Evolutionary conservation across 441 rosid species (phyloP), one percentile per base, ranked within the genome.

Genomic region (Euphorbia corollata): DNA sequence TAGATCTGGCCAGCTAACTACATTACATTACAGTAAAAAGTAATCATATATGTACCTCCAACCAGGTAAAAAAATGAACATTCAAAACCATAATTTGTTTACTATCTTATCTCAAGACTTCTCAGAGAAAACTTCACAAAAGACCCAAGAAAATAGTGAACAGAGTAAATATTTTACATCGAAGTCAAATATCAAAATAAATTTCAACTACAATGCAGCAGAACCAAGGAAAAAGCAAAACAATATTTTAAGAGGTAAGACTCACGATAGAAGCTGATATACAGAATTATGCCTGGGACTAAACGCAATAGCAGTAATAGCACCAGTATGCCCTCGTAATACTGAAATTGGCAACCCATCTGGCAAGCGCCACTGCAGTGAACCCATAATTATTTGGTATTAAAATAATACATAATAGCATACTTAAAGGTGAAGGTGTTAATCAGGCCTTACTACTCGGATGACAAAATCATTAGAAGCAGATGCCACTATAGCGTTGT

Each of bases 321-420:
- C 92, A 74, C 88, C 96, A 51, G 91, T 90, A 70, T 95, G 99
- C 50, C 99, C 99, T 39, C 86, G 87, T 64, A 95, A 83, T 67
- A 95, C 95, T 55, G 99, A 92, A 72, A 92, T 82, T 41, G 99
- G 99, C 63, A 82, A 65, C 73, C 99, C 99, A 88, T 95, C 99
- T 68, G 99, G 97, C 84, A 95, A 80, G 66, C 94, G 95, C 99
- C 99, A 95, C 99, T 95, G 82, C 71, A 72, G 72, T 65, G 79
- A 68, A 74, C 57, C 69, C 67, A 70, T 57, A 47, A 73, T 65
- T 68, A 45, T 22, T 51, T 54, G 63, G 18, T 18, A 45, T 53
- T 30, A 5, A 10, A 64, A 62, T 41, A 64, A 23, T 27, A 36
- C 20, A n/a, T 5, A 63, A 71, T 34, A 68, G 64, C 59, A 55